Evolutionary conservation across 2,329 filamentous ascomycete genomes (phyloP).

Genomic region (Ophiocordyceps camponoti-leonardi): DNA sequence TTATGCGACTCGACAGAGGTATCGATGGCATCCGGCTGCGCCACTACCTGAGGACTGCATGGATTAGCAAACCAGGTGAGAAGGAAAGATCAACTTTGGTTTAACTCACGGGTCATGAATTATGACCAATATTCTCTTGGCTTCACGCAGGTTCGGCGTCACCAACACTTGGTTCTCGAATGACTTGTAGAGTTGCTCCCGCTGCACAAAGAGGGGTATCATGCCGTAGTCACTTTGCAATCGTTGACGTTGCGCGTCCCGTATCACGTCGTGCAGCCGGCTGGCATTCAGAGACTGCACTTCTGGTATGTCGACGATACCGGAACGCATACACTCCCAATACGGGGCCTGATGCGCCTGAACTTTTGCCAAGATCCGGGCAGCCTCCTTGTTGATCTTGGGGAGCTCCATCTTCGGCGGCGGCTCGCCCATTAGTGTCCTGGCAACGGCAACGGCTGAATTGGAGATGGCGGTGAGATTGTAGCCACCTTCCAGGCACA

Average conservation of each 20-base stretch:
- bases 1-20: slow-evolving; percentile 69
- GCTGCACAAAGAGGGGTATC: slow-evolving; percentile 63
- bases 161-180: slow-evolving; percentile 80
- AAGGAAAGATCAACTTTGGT: neutral
- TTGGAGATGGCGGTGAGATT: slow-evolving; percentile 85
- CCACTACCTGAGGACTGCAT: slow-evolving; percentile 48
- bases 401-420: slow-evolving; percentile 45
- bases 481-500: slow-evolving; percentile 91
- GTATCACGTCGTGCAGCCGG: slow-evolving; percentile 64
- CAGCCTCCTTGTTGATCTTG: slow-evolving; percentile 39
- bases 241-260: slow-evolving; percentile 55
- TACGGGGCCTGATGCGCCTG: slow-evolving; percentile 48
- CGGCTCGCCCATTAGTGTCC: slow-evolving; percentile 88
- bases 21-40: slow-evolving; percentile 49
- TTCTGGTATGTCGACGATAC: slow-evolving; percentile 36
- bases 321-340: slow-evolving; percentile 78
- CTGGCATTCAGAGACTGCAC: slow-evolving; percentile 35
- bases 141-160: slow-evolving; percentile 50
- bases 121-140: slow-evolving; percentile 59
- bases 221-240: slow-evolving; percentile 61
- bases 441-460: slow-evolving; percentile 79
- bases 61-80: slow-evolving; percentile 6
- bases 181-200: slow-evolving; percentile 52
- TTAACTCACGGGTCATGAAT: slow-evolving; percentile 71
- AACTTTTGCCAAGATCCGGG: slow-evolving; percentile 37